Evolutionary conservation across 1,284 basidiomycete species (phyloP).

Genomic region (Tausonia pullulans): DNA sequence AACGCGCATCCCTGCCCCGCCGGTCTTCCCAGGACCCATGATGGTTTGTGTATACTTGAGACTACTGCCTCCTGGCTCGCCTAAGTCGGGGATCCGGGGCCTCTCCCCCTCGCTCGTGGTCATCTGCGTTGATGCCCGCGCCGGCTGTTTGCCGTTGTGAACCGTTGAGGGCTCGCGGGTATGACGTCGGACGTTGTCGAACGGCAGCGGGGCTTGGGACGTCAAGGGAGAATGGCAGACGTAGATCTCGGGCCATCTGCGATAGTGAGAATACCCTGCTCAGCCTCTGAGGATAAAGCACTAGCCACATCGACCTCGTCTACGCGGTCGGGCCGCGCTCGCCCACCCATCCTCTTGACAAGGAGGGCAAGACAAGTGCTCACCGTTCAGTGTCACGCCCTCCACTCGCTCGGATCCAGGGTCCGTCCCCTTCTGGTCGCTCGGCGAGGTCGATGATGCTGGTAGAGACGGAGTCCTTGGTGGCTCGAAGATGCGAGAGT

Average conservation of each 20-base stretch:
- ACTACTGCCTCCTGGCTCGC: slow-evolving; percentile 38
- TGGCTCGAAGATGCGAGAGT: slow-evolving; percentile 71
- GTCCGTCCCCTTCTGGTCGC: slow-evolving; percentile 5
- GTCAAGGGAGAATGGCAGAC: slow-evolving; percentile 3
- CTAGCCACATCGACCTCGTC: too few species aligned
- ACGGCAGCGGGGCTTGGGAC: neutral
- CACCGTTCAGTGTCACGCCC: slow-evolving; percentile 14
- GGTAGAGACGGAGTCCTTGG: slow-evolving; percentile 69
- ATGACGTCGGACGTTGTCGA: neutral
- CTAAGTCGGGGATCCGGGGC: neutral
- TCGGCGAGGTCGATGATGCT: slow-evolving; percentile 59
- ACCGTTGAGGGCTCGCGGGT: too few species aligned
- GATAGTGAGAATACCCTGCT: too few species aligned
- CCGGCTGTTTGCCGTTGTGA: too few species aligned
- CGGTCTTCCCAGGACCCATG: slow-evolving; percentile 50
- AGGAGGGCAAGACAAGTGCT: neutral
- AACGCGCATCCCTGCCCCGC: slow-evolving; percentile 57
- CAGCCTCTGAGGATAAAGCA: too few species aligned
- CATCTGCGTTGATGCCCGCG: too few species aligned
- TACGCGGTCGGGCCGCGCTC: too few species aligned
- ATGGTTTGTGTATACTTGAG: slow-evolving; percentile 79
- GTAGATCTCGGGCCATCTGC: slow-evolving; percentile 10
- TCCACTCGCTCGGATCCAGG: slow-evolving; percentile 11
- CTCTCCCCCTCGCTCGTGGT: too few species aligned
- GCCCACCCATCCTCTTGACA: too few species aligned